These are phyloP conservation scores for Pyrus betulifolia DNA, from an alignment of 306 rosid species.

Conservation along the genomic window DNA sequence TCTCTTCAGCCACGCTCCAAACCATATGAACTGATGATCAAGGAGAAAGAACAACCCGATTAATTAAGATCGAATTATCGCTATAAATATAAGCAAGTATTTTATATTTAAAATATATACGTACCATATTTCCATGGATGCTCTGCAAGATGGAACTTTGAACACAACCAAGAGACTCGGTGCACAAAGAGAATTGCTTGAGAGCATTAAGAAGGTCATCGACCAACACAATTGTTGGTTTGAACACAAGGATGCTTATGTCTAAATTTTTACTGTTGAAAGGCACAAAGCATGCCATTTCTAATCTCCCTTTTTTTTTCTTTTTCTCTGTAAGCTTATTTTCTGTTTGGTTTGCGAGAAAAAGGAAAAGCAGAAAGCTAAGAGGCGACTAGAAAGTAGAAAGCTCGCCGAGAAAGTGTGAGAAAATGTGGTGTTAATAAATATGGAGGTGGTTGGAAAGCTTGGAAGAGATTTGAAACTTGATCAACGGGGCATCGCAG, in stretches of 20 bases:
- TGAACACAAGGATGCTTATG: conserved; percentile 57
- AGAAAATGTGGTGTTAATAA: not conserved
- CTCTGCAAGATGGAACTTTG: conserved; percentile 68
- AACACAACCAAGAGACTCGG: conserved; percentile 65
- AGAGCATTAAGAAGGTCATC: conserved; percentile 58
- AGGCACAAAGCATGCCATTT: conserved; percentile 61
- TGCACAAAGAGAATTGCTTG: conserved; percentile 46
- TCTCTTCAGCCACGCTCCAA: conserved; percentile 70
- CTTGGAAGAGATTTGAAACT: not conserved
- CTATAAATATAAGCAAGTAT: not conserved
- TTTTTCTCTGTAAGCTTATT: not conserved
- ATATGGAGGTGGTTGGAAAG: not conserved
- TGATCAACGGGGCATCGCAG: not conserved
- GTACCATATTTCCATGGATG: conserved; percentile 85
- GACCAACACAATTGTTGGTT: conserved; percentile 56
- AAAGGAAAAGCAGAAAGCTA: not conserved
- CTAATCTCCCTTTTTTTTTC: not conserved
- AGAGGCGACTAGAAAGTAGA: not conserved
- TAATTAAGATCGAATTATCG: not conserved
- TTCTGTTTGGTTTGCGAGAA: not conserved
- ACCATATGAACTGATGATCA: conserved; percentile 83
- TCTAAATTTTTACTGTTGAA: conserved; percentile 50
- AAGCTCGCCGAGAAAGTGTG: not conserved
- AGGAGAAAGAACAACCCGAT: not conserved
- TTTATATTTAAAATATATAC: not conserved